Evolutionary conservation across 1,284 basidiomycete species (phyloP).

Genomic region (Exobasidium cylindrosporum): DNA sequence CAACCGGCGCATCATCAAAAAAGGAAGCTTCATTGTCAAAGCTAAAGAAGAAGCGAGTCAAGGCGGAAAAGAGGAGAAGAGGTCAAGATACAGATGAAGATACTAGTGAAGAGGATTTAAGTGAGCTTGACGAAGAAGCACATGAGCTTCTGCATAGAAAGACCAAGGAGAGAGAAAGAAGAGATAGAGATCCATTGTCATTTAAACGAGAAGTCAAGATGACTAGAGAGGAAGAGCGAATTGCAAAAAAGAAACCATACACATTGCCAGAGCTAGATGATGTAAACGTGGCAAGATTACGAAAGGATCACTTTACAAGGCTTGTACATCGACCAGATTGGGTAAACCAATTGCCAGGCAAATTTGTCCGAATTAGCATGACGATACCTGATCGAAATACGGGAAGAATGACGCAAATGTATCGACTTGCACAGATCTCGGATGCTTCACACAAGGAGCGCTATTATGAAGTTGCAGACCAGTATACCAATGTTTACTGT

Average conservation of each 20-base stretch:
- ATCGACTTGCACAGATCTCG: constrained; percentile 75
- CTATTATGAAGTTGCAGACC: constrained; percentile 66
- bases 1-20: constrained; percentile 28
- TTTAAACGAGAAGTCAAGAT: constrained; percentile 57
- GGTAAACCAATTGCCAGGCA: constrained; percentile 72
- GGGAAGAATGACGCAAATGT: constrained; percentile 62
- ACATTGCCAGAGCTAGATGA: constrained; percentile 63
- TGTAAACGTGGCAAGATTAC: constrained; percentile 64
- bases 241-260: constrained; percentile 54
- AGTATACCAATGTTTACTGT: constrained; percentile 41
- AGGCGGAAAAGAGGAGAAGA: constrained; percentile 18
- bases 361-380: constrained; percentile 45
- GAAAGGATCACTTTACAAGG: constrained; percentile 67
- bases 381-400: constrained; percentile 56
- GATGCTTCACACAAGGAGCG: constrained; percentile 64
- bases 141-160: constrained; percentile 55
- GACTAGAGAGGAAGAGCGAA: constrained; percentile 18
- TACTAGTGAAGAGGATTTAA: constrained; percentile 14
- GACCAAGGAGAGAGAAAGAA: constrained; percentile 69
- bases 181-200: constrained; percentile 64
- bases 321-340: constrained; percentile 71
- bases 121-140: constrained; percentile 14
- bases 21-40: constrained; percentile 33
- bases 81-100: constrained; percentile 43
- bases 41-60: constrained; percentile 35